Evolutionary conservation across 768 basidiomycete species (phyloP), one percentile per base, ranked within the genome.

Genomic region (Thelephora ganbajun): DNA sequence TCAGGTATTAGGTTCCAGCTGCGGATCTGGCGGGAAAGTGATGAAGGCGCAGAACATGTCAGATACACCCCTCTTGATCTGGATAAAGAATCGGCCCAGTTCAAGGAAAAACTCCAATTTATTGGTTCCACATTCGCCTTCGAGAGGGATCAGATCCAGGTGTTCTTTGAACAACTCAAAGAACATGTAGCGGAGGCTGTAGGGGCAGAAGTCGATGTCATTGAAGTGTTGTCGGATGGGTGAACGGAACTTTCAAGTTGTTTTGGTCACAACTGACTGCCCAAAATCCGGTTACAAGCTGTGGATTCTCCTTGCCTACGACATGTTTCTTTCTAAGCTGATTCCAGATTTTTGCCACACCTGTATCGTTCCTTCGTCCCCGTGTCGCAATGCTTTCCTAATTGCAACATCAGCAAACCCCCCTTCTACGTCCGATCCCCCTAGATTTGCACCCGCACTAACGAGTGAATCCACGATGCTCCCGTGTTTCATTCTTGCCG

Each of bases 401-500:
- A 68, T 48, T 6, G 74, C 71, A 20, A 79, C 61, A 11, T 65
- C 61, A 2, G 70, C 78, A 56, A 77, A 83, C n/a, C 73, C 69
- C 19, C 72, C 69, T 51, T 70, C 69, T n/a, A 64, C 47, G 48
- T 90, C 83, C 43, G 74, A 66, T 1, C 83, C 77, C 33, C 83
- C 77, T 19, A 90, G 71, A 45, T 72, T 79, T 35, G 83, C 86
- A 2, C 89, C 89, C 14, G 83, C 79, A 57, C 72, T 76, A 13
- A 84, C 68, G 20, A 92, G 70, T 37, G 73, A 53, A 34, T 79
- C 72, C 2, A 87, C 86, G 5, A 78, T 66, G 12, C 64, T 64
- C 47, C 69, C 68, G 54, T 84, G 74, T 1, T 80, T 72, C 58
- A 84, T 80, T 19, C 88, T 73, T 22, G 85, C 82, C 46, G 88